A percentile compares a stretch with the other conserved stretches of the same genome.
Evolutionary conservation across 768 basidiomycete species (phyloP).

Genomic region (Psilocybe cubensis): DNA sequence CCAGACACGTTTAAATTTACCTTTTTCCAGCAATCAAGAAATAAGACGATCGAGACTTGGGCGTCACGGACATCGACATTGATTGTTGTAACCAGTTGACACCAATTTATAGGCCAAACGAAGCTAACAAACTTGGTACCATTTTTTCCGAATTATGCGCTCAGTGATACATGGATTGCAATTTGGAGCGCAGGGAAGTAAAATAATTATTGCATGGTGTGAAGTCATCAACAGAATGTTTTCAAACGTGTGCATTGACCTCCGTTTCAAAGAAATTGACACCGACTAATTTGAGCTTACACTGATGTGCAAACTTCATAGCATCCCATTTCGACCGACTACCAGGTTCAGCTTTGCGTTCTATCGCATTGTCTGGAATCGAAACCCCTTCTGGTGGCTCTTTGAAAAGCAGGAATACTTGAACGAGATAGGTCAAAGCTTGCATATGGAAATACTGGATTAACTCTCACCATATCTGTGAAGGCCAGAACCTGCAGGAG

Average conservation of each 20-base stretch:
- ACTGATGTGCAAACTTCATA: conserved; percentile 49
- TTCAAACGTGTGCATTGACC: not conserved
- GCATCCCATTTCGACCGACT: conserved; percentile 61
- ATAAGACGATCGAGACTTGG: too few species aligned
- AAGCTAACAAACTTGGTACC: too few species aligned
- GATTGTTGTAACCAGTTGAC: too few species aligned
- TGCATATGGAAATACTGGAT: not conserved
- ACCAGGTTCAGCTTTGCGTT: conserved; percentile 45
- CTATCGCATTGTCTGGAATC: conserved; percentile 48
- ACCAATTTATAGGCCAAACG: too few species aligned
- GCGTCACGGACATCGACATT: too few species aligned
- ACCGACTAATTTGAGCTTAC: conserved; percentile 60
- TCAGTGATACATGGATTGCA: too few species aligned
- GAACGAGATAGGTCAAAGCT: not conserved
- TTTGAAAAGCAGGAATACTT: conserved; percentile 62
- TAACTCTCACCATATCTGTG: conserved; percentile 58
- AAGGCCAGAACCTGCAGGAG: conserved; percentile 52
- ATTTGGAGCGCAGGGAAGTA: too few species aligned
- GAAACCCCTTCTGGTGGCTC: conserved; percentile 49
- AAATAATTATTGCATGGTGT: not conserved
- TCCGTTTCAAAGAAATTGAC: conserved; percentile 58
- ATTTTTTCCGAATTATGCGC: too few species aligned
- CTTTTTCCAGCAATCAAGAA: too few species aligned
- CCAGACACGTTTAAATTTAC: too few species aligned
- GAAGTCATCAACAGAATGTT: not conserved